phyloP scores from a whole-genome alignment of 2,329 filamentous ascomycete species.

The Monilinia laxa region DNA sequence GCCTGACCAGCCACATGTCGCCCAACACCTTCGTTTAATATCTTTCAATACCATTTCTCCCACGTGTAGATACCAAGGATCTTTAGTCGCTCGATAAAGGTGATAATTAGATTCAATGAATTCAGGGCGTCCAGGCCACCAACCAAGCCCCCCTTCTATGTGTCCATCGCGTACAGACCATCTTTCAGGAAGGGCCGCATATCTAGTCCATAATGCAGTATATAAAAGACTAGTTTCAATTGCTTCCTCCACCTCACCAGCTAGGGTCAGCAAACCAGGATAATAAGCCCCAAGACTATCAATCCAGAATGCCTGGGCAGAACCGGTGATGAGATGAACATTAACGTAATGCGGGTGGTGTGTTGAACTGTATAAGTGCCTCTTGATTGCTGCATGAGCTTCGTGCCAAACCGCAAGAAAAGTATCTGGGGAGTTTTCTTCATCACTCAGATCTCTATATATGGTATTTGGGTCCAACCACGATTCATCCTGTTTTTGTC shows the following conservation, averaged over 20 bases:
- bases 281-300: slow-evolving; percentile 96
- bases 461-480: slow-evolving; percentile 65
- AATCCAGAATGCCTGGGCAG: slow-evolving; percentile 88
- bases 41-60: slow-evolving; percentile 94
- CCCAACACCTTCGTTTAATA: slow-evolving; percentile 84
- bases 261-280: slow-evolving; percentile 80
- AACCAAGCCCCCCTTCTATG: slow-evolving; percentile 82
- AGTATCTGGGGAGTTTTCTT: slow-evolving; percentile 69
- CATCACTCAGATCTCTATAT: slow-evolving; percentile 58
- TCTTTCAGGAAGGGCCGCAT: slow-evolving; percentile 88
- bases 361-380: slow-evolving; percentile 81
- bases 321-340: slow-evolving; percentile 83
- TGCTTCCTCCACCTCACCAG: slow-evolving; percentile 87
- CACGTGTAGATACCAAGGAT: slow-evolving; percentile 94
- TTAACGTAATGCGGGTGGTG: slow-evolving; percentile 94
- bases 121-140: slow-evolving; percentile 95
- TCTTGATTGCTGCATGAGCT: slow-evolving; percentile 82
- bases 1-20: slow-evolving; percentile 89
- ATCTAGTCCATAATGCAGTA: slow-evolving; percentile 91
- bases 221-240: slow-evolving; percentile 87
- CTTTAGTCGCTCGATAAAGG: slow-evolving; percentile 87
- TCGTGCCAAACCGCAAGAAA: slow-evolving; percentile 84
- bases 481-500: slow-evolving; percentile 27
- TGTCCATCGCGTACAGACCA: slow-evolving; percentile 85
- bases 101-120: slow-evolving; percentile 98